Evolutionary conservation across 306 rosid species (phyloP).

Genomic region (Vachellia pachyceras): DNA sequence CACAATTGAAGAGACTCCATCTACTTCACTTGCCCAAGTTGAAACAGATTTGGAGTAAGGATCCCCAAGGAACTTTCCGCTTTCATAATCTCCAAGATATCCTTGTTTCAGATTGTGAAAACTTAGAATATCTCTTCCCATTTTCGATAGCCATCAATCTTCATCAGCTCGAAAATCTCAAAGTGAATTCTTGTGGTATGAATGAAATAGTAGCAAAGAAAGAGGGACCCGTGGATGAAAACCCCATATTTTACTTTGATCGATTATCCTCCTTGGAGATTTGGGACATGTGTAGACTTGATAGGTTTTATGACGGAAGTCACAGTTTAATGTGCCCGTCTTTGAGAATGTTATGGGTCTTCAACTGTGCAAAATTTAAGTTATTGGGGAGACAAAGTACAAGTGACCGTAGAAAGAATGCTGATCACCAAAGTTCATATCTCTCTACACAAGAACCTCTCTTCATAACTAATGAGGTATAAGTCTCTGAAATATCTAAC

Average conservation of each 20-base stretch:
- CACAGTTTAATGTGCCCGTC: neutral
- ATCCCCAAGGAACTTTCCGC: neutral
- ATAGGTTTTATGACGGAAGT: neutral
- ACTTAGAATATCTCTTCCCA: neutral
- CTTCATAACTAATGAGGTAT: neutral
- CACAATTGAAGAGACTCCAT: neutral
- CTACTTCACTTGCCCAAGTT: neutral
- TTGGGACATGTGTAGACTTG: neutral
- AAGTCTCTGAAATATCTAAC: neutral
- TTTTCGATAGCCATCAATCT: neutral
- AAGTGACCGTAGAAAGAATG: neutral
- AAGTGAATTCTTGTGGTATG: neutral
- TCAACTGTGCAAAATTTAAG: neutral
- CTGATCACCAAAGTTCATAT: neutral
- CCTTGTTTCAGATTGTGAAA: neutral
- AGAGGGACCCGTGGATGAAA: neutral
- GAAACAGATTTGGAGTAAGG: slow-evolving; percentile 12
- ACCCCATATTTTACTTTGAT: neutral
- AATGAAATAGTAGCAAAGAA: neutral
- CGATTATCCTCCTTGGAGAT: neutral
- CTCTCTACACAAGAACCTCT: neutral
- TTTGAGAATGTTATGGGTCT: neutral
- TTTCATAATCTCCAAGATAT: neutral
- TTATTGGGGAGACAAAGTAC: neutral
- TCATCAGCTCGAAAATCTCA: neutral